A percentile compares a stretch with the other conserved stretches of the same genome.
Evolutionary conservation across 169 alveolate genomes (phyloP).

Genomic region (Plasmodium chabaudi): DNA sequence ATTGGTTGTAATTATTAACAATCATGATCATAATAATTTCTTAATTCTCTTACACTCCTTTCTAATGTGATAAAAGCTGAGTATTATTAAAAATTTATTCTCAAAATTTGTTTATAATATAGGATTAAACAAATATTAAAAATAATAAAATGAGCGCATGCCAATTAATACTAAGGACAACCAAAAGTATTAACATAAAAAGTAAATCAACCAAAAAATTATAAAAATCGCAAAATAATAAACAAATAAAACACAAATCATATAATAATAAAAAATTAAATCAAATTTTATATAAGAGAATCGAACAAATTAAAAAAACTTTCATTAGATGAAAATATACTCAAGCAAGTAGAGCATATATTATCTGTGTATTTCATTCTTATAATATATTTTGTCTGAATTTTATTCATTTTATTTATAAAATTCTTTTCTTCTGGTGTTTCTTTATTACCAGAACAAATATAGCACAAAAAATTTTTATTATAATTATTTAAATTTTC

Average conservation of each 20-base stretch:
- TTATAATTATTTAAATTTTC: background rate
- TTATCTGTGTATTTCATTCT: slow-evolving; percentile 50
- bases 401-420: slow-evolving; percentile 55
- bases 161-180: too few relatives aligned
- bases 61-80: background rate
- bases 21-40: background rate
- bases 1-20: slow-evolving; percentile 27
- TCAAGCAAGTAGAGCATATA: slow-evolving; percentile 55
- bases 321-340: slow-evolving; percentile 59
- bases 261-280: too few relatives aligned
- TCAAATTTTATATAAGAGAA: slow-evolving; percentile 9
- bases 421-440: slow-evolving; percentile 44
- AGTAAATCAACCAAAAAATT: too few relatives aligned
- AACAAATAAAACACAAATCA: too few relatives aligned
- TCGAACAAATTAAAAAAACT: slow-evolving; percentile 28
- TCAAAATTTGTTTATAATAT: too few relatives aligned
- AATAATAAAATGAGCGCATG: too few relatives aligned
- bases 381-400: slow-evolving; percentile 34
- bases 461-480: slow-evolving; percentile 8
- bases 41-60: background rate
- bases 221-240: too few relatives aligned
- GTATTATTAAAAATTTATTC: too few relatives aligned
- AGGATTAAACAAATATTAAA: too few relatives aligned
- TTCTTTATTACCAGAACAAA: slow-evolving; percentile 71
- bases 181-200: too few relatives aligned